Conservation (phyloP, 148 eudicot genomes). For the Beta vulgaris region DNA sequence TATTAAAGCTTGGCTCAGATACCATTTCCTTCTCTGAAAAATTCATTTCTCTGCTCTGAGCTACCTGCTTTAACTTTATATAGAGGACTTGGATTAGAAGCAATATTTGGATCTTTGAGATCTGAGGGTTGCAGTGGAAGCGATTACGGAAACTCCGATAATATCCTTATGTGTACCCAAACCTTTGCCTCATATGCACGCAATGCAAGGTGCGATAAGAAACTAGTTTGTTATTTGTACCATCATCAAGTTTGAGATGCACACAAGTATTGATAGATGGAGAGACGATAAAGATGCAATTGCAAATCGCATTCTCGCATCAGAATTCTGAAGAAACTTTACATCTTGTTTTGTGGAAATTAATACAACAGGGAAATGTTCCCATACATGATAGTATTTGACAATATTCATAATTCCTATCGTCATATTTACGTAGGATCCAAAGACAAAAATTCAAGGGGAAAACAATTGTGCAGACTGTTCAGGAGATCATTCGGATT, state of each 20-base stretch:
- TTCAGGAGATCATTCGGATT: slow-evolving; percentile 30
- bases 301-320: neutral
- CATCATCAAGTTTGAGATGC: neutral
- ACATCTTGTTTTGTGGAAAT: slow-evolving; percentile 9
- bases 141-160: no score
- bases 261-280: neutral
- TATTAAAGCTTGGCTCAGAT: no score
- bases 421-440: neutral
- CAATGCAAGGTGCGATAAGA: no score
- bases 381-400: neutral
- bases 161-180: no score
- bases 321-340: neutral
- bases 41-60: no score
- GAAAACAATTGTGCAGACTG: neutral
- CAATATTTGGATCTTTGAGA: no score
- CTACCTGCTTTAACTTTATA: no score
- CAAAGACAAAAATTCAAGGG: neutral
- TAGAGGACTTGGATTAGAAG: no score
- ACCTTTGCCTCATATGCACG: neutral
- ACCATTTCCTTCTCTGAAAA: no score
- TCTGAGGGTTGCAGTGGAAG: no score
- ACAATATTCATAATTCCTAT: neutral
- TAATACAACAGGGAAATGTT: slow-evolving; percentile 18
- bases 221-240: no score
- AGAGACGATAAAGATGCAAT: neutral